phyloP scores from a whole-genome alignment of 2,329 filamentous ascomycete species.

The Paraphoma sp. region DNA sequence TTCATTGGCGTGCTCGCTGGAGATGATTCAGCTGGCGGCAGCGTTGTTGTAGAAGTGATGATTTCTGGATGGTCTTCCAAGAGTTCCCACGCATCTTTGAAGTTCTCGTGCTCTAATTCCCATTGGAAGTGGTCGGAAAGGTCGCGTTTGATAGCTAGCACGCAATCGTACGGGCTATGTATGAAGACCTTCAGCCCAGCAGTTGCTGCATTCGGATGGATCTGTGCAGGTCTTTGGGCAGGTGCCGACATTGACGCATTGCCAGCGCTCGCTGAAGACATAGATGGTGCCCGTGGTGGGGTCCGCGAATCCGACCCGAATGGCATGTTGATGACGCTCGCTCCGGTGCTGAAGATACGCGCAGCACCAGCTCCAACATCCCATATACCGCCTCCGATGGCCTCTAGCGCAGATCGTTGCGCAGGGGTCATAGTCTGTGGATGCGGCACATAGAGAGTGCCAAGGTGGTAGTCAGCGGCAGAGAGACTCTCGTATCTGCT shows the following conservation, averaged over 20 bases:
- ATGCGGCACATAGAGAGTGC: slow-evolving; percentile 78
- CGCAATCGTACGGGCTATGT: slow-evolving; percentile 94
- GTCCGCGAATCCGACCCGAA: slow-evolving; percentile 48
- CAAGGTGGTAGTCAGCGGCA: slow-evolving; percentile 90
- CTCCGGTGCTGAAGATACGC: slow-evolving; percentile 83
- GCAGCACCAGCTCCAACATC: slow-evolving; percentile 89
- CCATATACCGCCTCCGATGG: slow-evolving; percentile 81
- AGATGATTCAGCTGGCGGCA: slow-evolving; percentile 43
- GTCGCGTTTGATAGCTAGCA: slow-evolving; percentile 88
- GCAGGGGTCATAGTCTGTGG: slow-evolving; percentile 66
- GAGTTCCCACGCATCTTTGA: slow-evolving; percentile 86
- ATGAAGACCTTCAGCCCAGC: slow-evolving; percentile 85
- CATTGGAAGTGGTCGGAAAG: slow-evolving; percentile 84
- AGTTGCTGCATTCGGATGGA: slow-evolving; percentile 58
- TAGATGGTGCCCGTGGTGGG: slow-evolving; percentile 30
- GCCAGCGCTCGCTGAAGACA: slow-evolving; percentile 44
- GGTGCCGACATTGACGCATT: slow-evolving; percentile 26
- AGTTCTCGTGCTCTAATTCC: slow-evolving; percentile 82
- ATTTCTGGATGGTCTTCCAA: slow-evolving; percentile 86
- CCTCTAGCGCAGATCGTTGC: slow-evolving; percentile 77
- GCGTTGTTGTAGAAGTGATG: slow-evolving; percentile 51
- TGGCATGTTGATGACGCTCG: slow-evolving; percentile 68
- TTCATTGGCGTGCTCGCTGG: slow-evolving; percentile 54
- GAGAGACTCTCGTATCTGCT: slow-evolving; percentile 86
- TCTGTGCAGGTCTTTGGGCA: slow-evolving; percentile 33